Conservation (phyloP, 2,329 filamentous ascomycete species). For the Epichloe coenophiala region DNA sequence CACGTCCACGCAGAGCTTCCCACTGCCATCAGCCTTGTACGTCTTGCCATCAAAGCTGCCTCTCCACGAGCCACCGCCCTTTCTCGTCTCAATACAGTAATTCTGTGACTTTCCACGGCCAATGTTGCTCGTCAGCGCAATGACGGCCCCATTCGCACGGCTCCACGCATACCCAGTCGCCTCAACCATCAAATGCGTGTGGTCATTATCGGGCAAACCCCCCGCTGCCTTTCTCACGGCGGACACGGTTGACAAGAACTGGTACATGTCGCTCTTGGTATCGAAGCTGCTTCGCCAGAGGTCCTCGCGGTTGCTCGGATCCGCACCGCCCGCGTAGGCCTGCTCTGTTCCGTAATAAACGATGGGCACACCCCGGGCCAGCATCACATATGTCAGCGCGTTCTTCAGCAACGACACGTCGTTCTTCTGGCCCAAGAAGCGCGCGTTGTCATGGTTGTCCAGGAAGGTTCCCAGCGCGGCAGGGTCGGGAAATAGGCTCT, state of each 20-base stretch:
- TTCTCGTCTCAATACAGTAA: constrained; percentile 29
- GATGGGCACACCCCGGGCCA: constrained; percentile 48
- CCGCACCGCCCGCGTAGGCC: constrained; percentile 34
- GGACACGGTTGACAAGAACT: constrained; percentile 27
- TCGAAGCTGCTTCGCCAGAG: constrained; percentile 41
- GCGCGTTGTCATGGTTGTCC: constrained; percentile 46
- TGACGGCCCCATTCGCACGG: constrained; percentile 27
- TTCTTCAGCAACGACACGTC: constrained; percentile 47
- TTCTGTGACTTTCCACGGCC: constrained; percentile 23
- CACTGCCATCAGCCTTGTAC: constrained; percentile 24
- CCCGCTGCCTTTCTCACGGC: constrained; percentile 30
- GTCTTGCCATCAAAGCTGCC: constrained; percentile 23
- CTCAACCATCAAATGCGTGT: constrained; percentile 27
- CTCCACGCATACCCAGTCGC: constrained; percentile 31
- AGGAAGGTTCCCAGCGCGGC: constrained; percentile 36
- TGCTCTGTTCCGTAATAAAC: constrained; percentile 56
- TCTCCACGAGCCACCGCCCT: constrained; percentile 24
- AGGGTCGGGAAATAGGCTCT: constrained; percentile 27
- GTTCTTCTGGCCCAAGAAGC: constrained; percentile 36
- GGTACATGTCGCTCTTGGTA: constrained; percentile 33
- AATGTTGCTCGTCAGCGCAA: constrained; percentile 31
- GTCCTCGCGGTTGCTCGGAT: constrained; percentile 41
- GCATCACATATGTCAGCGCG: constrained; percentile 45
- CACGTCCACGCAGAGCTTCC: constrained; percentile 26
- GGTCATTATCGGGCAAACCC: constrained; percentile 31